Conservation (phyloP, 2,329 filamentous ascomycete species). For the Microcera coccophila region DNA sequence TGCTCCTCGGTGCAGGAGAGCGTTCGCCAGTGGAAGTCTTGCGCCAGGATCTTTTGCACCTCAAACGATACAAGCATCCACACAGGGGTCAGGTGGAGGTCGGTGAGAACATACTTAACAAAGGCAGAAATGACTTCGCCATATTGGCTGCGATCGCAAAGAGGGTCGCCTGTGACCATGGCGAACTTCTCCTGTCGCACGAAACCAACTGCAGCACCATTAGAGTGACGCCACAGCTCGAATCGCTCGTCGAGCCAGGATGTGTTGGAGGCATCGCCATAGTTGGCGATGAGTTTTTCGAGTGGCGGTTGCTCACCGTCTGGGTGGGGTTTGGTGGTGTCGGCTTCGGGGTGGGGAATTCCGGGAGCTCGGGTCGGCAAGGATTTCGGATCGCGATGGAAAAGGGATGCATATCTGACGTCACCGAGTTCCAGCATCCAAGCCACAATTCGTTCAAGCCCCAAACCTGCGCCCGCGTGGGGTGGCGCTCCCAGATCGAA, state of each 20-base stretch:
- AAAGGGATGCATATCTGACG: constrained; percentile 82
- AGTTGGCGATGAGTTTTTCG: constrained; percentile 89
- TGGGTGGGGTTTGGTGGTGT: constrained; percentile 55
- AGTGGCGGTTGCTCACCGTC: constrained; percentile 64
- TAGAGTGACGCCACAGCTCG: constrained; percentile 80
- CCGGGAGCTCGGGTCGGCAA: constrained; percentile 63
- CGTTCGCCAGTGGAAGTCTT: constrained; percentile 80
- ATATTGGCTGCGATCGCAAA: constrained; percentile 78
- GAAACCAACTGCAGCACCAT: constrained; percentile 81
- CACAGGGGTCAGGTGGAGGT: constrained; percentile 68
- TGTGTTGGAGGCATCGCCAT: constrained; percentile 89
- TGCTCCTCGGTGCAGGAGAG: constrained; percentile 87
- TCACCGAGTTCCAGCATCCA: constrained; percentile 82
- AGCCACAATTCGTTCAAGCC: constrained; percentile 83
- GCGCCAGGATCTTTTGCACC: constrained; percentile 74
- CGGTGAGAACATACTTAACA: constrained; percentile 68
- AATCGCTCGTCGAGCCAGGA: constrained; percentile 90
- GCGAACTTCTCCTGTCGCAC: constrained; percentile 72
- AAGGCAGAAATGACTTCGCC: constrained; percentile 69
- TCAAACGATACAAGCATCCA: constrained; percentile 85
- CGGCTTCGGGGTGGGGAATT: constrained; percentile 82
- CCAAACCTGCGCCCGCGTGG: constrained; percentile 86
- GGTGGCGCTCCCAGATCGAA: constrained; percentile 87
- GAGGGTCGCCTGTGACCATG: constrained; percentile 81
- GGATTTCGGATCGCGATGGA: constrained; percentile 84